Conservation (phyloP, 2,329 filamentous ascomycete genomes). For the Helotiales sp. region DNA sequence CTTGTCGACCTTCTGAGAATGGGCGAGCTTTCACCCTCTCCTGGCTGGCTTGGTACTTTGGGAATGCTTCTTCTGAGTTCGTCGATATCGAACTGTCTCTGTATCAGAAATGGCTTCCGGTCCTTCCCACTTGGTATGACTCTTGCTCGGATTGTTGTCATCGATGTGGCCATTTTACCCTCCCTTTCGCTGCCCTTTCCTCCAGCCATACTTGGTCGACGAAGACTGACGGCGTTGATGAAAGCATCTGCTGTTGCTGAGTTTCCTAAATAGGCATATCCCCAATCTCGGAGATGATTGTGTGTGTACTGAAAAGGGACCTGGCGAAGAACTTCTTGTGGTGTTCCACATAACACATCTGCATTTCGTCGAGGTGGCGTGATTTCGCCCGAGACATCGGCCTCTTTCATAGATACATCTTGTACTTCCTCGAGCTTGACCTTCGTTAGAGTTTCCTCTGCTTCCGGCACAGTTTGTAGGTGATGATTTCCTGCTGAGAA, state of each 20-base stretch:
- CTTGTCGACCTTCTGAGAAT: slow-evolving; percentile 31
- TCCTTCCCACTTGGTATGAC: slow-evolving; percentile 49
- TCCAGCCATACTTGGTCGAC: slow-evolving; percentile 39
- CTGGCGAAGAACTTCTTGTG: slow-evolving; percentile 21
- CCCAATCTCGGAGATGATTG: slow-evolving; percentile 49
- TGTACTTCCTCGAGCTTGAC: slow-evolving; percentile 17
- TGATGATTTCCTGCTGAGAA: slow-evolving; percentile 19
- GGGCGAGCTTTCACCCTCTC: neutral
- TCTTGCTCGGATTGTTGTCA: slow-evolving; percentile 50
- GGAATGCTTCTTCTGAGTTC: slow-evolving; percentile 52
- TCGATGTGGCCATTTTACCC: neutral
- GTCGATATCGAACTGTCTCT: slow-evolving; percentile 56
- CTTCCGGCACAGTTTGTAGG: slow-evolving; percentile 27
- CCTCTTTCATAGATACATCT: slow-evolving; percentile 4
- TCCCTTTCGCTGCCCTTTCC: slow-evolving; percentile 11
- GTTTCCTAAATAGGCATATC: slow-evolving; percentile 50
- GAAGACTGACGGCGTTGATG: slow-evolving; percentile 50
- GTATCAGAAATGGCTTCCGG: slow-evolving; percentile 53
- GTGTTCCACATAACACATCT: slow-evolving; percentile 18
- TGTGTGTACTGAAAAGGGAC: slow-evolving; percentile 40
- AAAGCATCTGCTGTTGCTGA: slow-evolving; percentile 51
- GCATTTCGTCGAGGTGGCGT: slow-evolving; percentile 5
- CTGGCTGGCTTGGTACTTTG: slow-evolving; percentile 35
- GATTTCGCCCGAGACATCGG: neutral
- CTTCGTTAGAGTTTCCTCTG: slow-evolving; percentile 1